phyloP scores from a whole-genome alignment of 2,329 filamentous ascomycete genomes.

The Podosphaera fusca region DNA sequence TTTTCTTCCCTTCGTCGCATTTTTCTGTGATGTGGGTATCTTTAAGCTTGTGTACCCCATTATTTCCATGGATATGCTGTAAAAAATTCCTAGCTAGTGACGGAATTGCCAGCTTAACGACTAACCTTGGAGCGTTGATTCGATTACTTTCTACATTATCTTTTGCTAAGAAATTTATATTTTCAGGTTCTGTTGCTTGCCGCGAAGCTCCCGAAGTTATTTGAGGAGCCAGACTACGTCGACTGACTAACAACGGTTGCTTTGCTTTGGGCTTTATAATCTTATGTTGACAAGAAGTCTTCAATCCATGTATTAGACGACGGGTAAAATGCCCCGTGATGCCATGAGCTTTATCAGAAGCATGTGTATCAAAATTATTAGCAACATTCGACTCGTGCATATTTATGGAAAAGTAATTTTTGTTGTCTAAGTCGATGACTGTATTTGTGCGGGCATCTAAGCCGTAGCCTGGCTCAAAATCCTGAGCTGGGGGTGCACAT shows the following conservation, averaged over 20 bases:
- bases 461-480: background rate
- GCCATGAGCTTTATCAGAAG: background rate
- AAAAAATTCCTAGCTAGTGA: background rate
- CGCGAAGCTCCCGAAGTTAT: background rate
- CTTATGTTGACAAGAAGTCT: background rate
- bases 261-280: slow-evolving; percentile 1
- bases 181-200: background rate
- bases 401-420: background rate
- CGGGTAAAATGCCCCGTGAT: background rate
- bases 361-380: background rate
- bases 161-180: background rate
- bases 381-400: background rate
- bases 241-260: background rate
- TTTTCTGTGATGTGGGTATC: background rate
- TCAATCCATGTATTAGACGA: background rate
- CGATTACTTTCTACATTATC: background rate
- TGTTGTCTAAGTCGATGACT: background rate
- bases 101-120: background rate
- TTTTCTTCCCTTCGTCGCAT: background rate
- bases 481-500: background rate
- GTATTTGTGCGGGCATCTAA: background rate
- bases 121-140: background rate
- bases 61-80: background rate
- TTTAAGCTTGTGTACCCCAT: background rate
- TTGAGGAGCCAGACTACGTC: background rate